These are phyloP conservation scores for Kwoniella pini DNA, from an alignment of 768 basidiomycete genomes.

Conservation along the genomic window DNA sequence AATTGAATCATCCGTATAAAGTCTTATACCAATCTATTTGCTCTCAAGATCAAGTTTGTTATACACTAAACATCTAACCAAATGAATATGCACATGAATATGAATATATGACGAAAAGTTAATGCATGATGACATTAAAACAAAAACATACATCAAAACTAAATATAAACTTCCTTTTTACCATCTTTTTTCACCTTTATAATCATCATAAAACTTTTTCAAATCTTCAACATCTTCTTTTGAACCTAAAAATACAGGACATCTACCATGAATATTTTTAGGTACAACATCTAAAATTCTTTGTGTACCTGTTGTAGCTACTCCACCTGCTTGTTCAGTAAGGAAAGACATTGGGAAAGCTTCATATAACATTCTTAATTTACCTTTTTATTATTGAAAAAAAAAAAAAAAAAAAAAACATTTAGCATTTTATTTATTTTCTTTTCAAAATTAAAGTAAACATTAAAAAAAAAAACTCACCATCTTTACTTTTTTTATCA, in stretches of 20 bases:
- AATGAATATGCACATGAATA: too few relatives aligned
- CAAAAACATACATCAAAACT: too few relatives aligned
- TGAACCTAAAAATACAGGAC: slow-evolving; percentile 89
- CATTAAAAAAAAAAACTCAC: slow-evolving; percentile 23
- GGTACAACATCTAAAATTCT: slow-evolving; percentile 90
- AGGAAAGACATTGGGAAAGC: slow-evolving; percentile 97
- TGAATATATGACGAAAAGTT: too few relatives aligned
- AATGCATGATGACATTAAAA: too few relatives aligned
- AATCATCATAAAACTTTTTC: slow-evolving; percentile 73
- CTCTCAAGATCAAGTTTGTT: too few relatives aligned
- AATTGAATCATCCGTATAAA: too few relatives aligned
- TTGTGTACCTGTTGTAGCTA: slow-evolving; percentile 92
- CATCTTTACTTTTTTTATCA: slow-evolving; percentile 92
- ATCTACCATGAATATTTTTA: slow-evolving; percentile 83
- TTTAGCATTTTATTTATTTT: too few relatives aligned
- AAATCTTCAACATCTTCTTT: slow-evolving; percentile 90
- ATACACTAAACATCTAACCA: too few relatives aligned
- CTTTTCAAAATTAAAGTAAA: background rate
- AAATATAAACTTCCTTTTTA: too few relatives aligned
- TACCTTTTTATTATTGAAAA: slow-evolving; percentile 62
- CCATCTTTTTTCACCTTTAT: slow-evolving; percentile 48
- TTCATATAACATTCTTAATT: slow-evolving; percentile 91
- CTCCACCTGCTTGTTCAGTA: slow-evolving; percentile 94
- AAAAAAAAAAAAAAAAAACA: too few relatives aligned
- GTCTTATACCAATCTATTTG: too few relatives aligned